Evolutionary conservation across 2,329 filamentous ascomycete species (phyloP).

Genomic region (Microascus cirrosus): DNA sequence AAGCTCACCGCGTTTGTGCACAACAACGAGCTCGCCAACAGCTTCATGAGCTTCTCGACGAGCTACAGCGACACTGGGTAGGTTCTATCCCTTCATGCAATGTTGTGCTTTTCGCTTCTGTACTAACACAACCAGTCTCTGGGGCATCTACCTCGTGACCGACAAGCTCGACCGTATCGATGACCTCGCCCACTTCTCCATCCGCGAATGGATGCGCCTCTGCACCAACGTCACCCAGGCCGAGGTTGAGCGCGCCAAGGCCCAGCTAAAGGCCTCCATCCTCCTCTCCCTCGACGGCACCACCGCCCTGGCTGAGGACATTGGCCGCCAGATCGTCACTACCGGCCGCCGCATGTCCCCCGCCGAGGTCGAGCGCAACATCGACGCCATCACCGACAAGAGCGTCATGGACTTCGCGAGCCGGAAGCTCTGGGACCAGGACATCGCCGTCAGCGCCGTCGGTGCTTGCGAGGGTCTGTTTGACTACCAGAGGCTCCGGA

Average conservation of each 20-base stretch:
- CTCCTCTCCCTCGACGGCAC: conserved; percentile 95
- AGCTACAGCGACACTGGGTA: conserved; percentile 99
- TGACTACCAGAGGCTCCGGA: conserved; percentile 68
- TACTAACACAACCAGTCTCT: conserved; percentile 56
- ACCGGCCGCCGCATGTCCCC: conserved; percentile 86
- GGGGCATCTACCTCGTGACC: conserved; percentile 97
- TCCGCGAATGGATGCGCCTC: conserved; percentile 95
- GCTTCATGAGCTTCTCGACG: conserved; percentile 99
- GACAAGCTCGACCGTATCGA: conserved; percentile 82
- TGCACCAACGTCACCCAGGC: conserved; percentile 78
- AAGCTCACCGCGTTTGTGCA: conserved; percentile 93
- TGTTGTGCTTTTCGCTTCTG: conserved; percentile 4
- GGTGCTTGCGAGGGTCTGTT: conserved; percentile 81
- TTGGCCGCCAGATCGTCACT: conserved; percentile 96
- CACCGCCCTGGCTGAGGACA: conserved; percentile 94
- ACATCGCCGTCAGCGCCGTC: conserved; percentile 86
- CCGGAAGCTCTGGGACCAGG: conserved; percentile 94
- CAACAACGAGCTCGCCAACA: conserved; percentile 93
- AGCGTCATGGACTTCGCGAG: conserved; percentile 95
- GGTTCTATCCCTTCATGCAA: conserved; percentile 19
- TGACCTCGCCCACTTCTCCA: conserved; percentile 94
- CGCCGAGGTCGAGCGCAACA: conserved; percentile 86
- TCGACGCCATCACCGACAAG: conserved; percentile 84
- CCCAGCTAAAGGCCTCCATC: conserved; percentile 96
- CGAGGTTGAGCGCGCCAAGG: conserved; percentile 96